phyloP scores from a whole-genome alignment of 2,329 filamentous ascomycete genomes.

The Microdochium paspali region DNA sequence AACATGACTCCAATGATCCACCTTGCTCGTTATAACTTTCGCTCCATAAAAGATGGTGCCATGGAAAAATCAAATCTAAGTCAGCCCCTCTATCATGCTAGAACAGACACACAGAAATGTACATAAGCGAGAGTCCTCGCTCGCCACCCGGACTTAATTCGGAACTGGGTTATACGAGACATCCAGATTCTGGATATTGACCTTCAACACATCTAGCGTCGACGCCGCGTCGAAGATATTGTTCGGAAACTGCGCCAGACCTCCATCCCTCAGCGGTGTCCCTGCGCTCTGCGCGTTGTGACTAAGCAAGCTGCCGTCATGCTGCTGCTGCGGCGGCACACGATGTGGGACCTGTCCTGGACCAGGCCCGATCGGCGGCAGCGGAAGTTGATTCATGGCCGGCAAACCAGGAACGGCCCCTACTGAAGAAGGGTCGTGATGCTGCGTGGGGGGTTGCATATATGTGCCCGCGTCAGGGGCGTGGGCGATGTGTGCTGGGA shows the following conservation, averaged over 20 bases:
- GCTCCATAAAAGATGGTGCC: too few relatives aligned
- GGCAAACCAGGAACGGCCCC: background rate
- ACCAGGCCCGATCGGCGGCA: background rate
- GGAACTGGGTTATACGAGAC: background rate
- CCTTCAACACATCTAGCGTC: constrained; percentile 1
- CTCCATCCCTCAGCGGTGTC: background rate
- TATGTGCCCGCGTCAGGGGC: background rate
- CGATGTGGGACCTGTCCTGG: background rate
- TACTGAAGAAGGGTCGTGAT: background rate
- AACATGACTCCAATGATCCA: too few relatives aligned
- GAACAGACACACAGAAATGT: too few relatives aligned
- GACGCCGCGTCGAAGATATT: constrained; percentile 2
- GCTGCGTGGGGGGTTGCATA: too few relatives aligned
- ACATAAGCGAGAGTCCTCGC: too few relatives aligned
- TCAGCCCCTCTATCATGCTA: too few relatives aligned
- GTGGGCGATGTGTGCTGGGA: background rate
- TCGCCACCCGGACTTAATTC: too few relatives aligned
- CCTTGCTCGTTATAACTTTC: too few relatives aligned
- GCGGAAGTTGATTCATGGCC: background rate
- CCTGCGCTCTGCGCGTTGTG: too few relatives aligned
- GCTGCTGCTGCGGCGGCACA: background rate
- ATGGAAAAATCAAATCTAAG: too few relatives aligned
- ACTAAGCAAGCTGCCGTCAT: background rate
- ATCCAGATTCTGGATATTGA: constrained; percentile 2
- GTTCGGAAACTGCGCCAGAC: background rate